A percentile compares a stretch with the other conserved stretches of the same genome.
phyloP scores from a whole-genome alignment of 345 rosid genomes.

The Eucalyptus marginata region DNA sequence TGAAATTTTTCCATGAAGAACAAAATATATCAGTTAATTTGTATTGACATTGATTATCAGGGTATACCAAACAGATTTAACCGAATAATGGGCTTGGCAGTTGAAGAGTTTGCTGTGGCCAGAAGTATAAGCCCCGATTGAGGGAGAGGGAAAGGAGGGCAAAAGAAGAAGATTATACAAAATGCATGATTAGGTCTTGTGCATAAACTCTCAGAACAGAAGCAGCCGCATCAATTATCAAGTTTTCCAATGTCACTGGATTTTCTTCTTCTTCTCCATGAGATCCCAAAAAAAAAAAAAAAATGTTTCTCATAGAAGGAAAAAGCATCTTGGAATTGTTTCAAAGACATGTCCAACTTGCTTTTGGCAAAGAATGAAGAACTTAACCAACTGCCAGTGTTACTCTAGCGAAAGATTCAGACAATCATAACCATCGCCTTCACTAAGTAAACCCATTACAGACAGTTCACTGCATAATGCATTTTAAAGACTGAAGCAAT shows the following conservation, averaged over 20 bases:
- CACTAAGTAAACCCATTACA: background rate
- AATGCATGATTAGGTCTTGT: background rate
- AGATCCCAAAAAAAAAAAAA: background rate
- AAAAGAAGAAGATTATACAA: background rate
- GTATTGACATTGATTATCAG: background rate
- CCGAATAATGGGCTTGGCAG: background rate
- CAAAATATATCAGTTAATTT: background rate
- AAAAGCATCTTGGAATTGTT: background rate
- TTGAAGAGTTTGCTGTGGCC: background rate
- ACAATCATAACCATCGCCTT: background rate
- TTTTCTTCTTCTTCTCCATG: background rate
- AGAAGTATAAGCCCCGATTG: background rate
- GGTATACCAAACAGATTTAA: background rate
- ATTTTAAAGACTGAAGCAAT: background rate
- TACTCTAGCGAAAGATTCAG: background rate
- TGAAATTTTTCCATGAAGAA: constrained; percentile 3
- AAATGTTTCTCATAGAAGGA: background rate
- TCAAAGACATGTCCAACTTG: background rate
- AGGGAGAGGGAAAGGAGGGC: background rate
- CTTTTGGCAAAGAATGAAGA: background rate
- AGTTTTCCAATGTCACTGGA: background rate
- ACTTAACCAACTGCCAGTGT: background rate
- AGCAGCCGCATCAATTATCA: background rate
- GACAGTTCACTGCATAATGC: background rate
- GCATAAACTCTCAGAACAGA: background rate